phyloP scores from a whole-genome alignment of 805 yeast species.

The Yueomyces sp. region DNA sequence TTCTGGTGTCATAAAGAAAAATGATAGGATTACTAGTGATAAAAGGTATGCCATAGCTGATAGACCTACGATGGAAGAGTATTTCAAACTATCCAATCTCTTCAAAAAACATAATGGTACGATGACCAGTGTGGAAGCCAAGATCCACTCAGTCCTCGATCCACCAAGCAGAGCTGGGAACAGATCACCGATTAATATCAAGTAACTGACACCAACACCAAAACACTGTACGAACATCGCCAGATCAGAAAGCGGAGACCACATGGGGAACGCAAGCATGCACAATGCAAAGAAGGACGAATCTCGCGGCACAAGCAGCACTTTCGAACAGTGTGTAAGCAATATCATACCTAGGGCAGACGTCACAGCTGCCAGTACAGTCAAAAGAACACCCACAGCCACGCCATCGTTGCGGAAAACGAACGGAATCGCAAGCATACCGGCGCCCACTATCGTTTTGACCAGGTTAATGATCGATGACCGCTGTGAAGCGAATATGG shows the following conservation, averaged over 20 bases:
- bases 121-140: conserved; percentile 37
- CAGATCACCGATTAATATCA: conserved; percentile 65
- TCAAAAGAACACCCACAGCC: conserved; percentile 39
- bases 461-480: conserved; percentile 57
- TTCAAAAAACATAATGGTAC: conserved; percentile 52
- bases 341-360: conserved; percentile 57
- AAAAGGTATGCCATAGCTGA: conserved; percentile 48
- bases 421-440: conserved; percentile 59
- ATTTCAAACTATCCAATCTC: conserved; percentile 54
- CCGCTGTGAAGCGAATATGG: conserved; percentile 29
- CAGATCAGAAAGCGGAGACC: conserved; percentile 56
- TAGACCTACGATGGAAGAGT: conserved; percentile 59
- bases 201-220: conserved; percentile 61
- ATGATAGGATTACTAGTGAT: conserved; percentile 32
- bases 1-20: conserved; percentile 25
- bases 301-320: conserved; percentile 37
- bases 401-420: conserved; percentile 58
- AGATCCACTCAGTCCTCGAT: conserved; percentile 28
- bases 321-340: conserved; percentile 45
- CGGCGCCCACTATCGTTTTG: conserved; percentile 72
- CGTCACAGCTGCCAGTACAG: conserved; percentile 48
- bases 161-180: conserved; percentile 52
- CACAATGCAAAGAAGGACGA: conserved; percentile 66
- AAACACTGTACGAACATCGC: conserved; percentile 69
- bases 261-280: conserved; percentile 55